Evolutionary conservation across 306 rosid species (phyloP), one percentile per base, ranked within the genome.

Genomic region (Castanospermum australe): DNA sequence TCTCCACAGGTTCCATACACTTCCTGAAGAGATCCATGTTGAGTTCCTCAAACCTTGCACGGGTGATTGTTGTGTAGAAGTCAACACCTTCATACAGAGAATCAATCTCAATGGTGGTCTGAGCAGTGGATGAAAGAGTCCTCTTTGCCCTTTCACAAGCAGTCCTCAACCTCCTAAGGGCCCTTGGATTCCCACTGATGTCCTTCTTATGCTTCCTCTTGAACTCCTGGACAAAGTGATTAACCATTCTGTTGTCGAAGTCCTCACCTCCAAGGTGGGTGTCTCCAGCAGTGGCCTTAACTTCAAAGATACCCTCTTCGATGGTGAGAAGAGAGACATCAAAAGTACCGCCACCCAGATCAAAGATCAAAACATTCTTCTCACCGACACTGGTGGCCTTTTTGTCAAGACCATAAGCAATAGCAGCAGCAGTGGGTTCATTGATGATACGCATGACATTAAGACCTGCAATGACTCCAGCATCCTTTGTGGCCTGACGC

Each of bases 251-350:
- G 54, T 90, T 90, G 22, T 90, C 92, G 36, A 90, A 90, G 45
- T 90, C 95, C 76, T 90, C 95, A 9, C 95, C 91, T 33, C 95
- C 92, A 28, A 90, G 87, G 48, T 91, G 93, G 18, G 93, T 91
- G 83, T 91, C 96, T 52, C 96, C 96, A 10, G 96, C 93, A 0
- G 93, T 89, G 9, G 96, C 87, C 82, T 91, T 91, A 12, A 88
- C 96, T 62, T 91, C 96, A n/a, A 91, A 88, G n/a, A 91, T 91
- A 66, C 96, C 96, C 74, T 91, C 96, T 20, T 91, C 93, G 50
- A 91, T 91, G 2, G 93, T 89, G 10, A 91, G 89, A 44, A 91
- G 77, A 8, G 96, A 91, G 20, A 91, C 96, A 85, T 91, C 96
- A 78, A 91, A 91, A 10, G 93, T 91, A 41, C 96, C 96, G 51